phyloP scores from a whole-genome alignment of 1,139 yeast species.

The Lodderomyces theae region DNA sequence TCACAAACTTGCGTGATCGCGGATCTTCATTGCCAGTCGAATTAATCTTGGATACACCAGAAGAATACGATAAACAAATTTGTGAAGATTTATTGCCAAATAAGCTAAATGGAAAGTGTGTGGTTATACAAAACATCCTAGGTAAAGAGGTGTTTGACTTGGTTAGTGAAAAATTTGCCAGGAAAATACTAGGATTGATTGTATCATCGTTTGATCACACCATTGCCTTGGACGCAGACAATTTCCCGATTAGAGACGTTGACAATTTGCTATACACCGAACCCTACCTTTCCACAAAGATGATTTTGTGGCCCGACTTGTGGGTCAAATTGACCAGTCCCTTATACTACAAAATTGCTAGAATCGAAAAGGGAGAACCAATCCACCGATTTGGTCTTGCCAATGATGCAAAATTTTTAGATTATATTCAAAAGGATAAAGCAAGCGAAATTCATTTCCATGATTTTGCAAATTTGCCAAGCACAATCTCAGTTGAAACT shows the following conservation, averaged over 20 bases:
- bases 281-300: constrained; percentile 27
- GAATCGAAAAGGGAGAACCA: constrained; percentile 30
- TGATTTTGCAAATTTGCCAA: constrained; percentile 34
- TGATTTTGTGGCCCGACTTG: constrained; percentile 39
- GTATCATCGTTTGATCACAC: constrained; percentile 35
- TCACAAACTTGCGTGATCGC: constrained; percentile 32
- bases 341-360: constrained; percentile 32
- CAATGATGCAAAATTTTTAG: constrained; percentile 24
- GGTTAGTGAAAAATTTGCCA: constrained; percentile 25
- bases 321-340: constrained; percentile 40
- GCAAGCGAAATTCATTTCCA: constrained; percentile 26
- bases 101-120: constrained; percentile 29
- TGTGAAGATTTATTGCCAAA: constrained; percentile 31
- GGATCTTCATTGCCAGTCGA: constrained; percentile 38
- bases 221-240: constrained; percentile 36
- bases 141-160: constrained; percentile 21
- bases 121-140: constrained; percentile 28
- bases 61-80: constrained; percentile 26
- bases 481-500: constrained; percentile 29
- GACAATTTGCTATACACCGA: constrained; percentile 26
- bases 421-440: constrained; percentile 21
- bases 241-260: constrained; percentile 32
- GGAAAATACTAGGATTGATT: constrained; percentile 32
- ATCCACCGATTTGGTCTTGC: constrained; percentile 28
- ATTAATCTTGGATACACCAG: constrained; percentile 25